Conservation (phyloP, 2,329 filamentous ascomycete species). For the Aspergillus tanneri region DNA sequence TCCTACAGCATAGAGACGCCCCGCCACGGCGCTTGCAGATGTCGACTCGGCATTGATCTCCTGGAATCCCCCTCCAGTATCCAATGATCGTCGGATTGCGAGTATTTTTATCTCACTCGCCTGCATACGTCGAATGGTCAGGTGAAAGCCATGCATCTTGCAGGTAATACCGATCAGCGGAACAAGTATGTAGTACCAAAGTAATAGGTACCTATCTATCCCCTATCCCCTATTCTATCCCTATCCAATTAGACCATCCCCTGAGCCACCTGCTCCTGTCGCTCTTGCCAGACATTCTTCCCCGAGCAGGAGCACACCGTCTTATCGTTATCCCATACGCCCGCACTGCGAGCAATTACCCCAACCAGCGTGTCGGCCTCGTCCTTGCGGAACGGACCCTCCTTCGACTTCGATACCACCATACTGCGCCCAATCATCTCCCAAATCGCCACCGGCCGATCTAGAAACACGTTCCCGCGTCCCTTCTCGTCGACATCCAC, state of each 20-base stretch:
- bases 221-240: no score
- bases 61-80: background rate
- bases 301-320: slow-evolving; percentile 96
- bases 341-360: slow-evolving; percentile 90
- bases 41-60: background rate
- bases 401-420: slow-evolving; percentile 71
- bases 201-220: no score
- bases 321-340: slow-evolving; percentile 99
- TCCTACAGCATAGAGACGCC: no score
- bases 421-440: slow-evolving; percentile 93
- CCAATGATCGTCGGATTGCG: background rate
- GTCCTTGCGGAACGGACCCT: slow-evolving; percentile 63
- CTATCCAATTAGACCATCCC: slow-evolving; percentile 89
- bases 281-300: slow-evolving; percentile 97
- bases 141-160: background rate
- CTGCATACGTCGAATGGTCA: slow-evolving; percentile 1
- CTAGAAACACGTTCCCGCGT: slow-evolving; percentile 75
- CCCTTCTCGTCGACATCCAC: slow-evolving; percentile 75
- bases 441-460: slow-evolving; percentile 84
- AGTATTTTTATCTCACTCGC: background rate
- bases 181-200: no score
- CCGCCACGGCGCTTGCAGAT: slow-evolving; percentile 11
- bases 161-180: no score
- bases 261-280: slow-evolving; percentile 81
- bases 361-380: slow-evolving; percentile 85